Evolutionary conservation across 345 rosid genomes (phyloP), one percentile per base, ranked within the genome.

Genomic region (Clausena lansium): DNA sequence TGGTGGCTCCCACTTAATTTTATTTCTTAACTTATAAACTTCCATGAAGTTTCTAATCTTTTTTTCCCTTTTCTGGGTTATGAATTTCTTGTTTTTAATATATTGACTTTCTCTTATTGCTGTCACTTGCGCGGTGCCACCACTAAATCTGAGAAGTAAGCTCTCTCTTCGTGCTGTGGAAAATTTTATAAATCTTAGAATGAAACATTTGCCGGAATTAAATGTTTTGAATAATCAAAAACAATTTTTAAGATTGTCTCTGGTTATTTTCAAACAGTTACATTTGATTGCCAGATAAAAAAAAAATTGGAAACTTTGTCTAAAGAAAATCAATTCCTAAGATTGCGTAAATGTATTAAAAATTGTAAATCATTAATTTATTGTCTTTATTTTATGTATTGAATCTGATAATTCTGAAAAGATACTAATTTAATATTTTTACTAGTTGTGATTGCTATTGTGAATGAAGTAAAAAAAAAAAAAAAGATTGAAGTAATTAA

Each of bases 31-130:
- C 32, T 11, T 39, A 66, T 33, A 8, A 57, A 73, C 74, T 70
- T 35, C 81, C 13, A 25, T 64, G 75, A 77, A 74, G 69, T 58
- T 80, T 74, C 78, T 73, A 50, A n/a, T 61, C 6, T 30, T 62
- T 25, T 2, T 3, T 24, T 67, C n/a, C 59, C 13, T 59, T 54
- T 70, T 4, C 0, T 3, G 47, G 41, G 58, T 33, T 57, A 60
- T 71, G 20, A 19, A 41, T 41, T 50, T 9, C 36, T 74, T 45
- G 22, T 36, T 59, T n/a, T 60, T 30, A n/a, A 14, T 63, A 20
- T 35, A 20, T 69, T 50, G 47, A 64, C 27, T 52, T 32, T 20
- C 41, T 50, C 50, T 52, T 35, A 64, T 25, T 64, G 57, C 54
- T 54, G 41, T 38, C 14, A 7, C 67, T 30, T 28, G 28, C 22